These are phyloP conservation scores for Pichia thaimueangensis DNA, from an alignment of 805 yeast genomes.

Conservation along the genomic window DNA sequence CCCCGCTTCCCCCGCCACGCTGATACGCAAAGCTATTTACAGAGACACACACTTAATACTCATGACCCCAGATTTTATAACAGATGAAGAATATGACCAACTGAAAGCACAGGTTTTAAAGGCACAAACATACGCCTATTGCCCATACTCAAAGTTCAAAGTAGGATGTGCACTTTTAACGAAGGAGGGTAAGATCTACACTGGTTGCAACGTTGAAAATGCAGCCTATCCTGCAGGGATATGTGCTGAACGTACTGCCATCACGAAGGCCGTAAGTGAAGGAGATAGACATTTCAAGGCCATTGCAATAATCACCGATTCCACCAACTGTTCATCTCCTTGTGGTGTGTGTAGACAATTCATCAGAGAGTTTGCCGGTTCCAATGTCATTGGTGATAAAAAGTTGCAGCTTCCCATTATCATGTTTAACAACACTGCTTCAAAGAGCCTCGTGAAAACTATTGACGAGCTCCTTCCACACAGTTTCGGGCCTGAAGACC, in stretches of 20 bases:
- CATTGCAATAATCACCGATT: constrained; percentile 62
- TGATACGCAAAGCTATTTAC: no score
- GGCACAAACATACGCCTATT: constrained; percentile 40
- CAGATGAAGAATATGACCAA: neutral
- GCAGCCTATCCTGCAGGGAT: constrained; percentile 78
- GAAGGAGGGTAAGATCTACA: constrained; percentile 38
- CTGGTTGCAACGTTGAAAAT: constrained; percentile 89
- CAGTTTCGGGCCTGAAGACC: constrained; percentile 10
- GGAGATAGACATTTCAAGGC: constrained; percentile 45
- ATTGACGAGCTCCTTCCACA: constrained; percentile 8
- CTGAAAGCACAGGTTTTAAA: constrained; percentile 9
- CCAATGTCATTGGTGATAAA: neutral
- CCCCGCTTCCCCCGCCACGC: no score
- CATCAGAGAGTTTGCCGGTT: constrained; percentile 63
- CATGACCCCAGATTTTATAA: no score
- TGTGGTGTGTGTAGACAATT: constrained; percentile 95
- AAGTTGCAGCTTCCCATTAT: constrained; percentile 6
- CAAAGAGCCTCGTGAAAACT: constrained; percentile 2
- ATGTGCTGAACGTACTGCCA: constrained; percentile 72
- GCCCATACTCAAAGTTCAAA: constrained; percentile 70
- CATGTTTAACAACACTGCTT: constrained; percentile 8
- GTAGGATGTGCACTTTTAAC: constrained; percentile 79
- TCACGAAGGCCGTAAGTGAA: constrained; percentile 44
- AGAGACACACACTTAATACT: no score
- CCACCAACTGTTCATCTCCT: constrained; percentile 60